Conservation (phyloP, 2,329 filamentous ascomycete species). For the Fusarium humuli region DNA sequence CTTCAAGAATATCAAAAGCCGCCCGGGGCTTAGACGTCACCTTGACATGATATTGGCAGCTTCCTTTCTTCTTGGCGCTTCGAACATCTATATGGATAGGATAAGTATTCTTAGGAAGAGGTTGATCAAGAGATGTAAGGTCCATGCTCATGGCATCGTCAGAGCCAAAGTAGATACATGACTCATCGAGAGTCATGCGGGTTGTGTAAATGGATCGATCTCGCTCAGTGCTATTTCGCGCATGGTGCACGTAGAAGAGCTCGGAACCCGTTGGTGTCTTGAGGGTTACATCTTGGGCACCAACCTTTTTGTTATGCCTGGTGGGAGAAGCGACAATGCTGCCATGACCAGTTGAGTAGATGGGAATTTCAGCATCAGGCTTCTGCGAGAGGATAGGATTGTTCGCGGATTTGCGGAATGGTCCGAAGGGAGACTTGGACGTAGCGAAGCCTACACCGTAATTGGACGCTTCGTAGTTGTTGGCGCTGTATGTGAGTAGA, state of each 20-base stretch:
- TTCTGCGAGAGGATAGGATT: conserved; percentile 51
- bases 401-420: conserved; percentile 49
- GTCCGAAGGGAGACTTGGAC: conserved; percentile 49
- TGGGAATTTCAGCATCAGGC: conserved; percentile 45
- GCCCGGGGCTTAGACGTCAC: conserved; percentile 22
- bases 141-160: conserved; percentile 48
- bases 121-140: conserved; percentile 49
- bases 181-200: conserved; percentile 46
- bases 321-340: conserved; percentile 52
- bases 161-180: conserved; percentile 42
- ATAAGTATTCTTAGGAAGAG: conserved; percentile 48
- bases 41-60: not conserved
- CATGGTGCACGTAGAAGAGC: conserved; percentile 53
- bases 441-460: conserved; percentile 53
- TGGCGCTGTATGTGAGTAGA: conserved; percentile 43
- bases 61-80: conserved; percentile 12
- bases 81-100: conserved; percentile 42
- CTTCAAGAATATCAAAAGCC: conserved; percentile 33
- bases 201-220: conserved; percentile 50
- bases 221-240: conserved; percentile 46
- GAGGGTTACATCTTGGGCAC: conserved; percentile 50
- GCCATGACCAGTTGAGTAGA: conserved; percentile 52
- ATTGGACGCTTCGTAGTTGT: conserved; percentile 54
- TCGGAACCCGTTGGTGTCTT: conserved; percentile 47
- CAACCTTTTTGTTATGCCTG: conserved; percentile 28